phyloP scores from a whole-genome alignment of 2,329 filamentous ascomycete species.

The Penicillium palitans region DNA sequence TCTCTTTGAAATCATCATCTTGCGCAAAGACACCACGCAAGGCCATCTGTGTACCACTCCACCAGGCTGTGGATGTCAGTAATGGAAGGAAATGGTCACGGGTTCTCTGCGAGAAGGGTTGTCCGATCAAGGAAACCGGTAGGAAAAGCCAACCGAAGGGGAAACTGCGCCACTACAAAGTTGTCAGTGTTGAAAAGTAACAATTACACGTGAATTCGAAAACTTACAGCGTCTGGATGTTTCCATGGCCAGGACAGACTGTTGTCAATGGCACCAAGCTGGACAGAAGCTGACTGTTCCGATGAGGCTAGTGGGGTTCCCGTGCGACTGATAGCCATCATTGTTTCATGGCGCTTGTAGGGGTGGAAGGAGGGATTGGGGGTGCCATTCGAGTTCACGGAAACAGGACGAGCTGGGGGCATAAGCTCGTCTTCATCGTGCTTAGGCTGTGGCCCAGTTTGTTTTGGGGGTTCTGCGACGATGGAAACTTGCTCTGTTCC shows the following conservation, averaged over 20 bases:
- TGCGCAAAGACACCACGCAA: constrained; percentile 85
- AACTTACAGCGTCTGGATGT: constrained; percentile 79
- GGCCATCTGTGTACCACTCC: constrained; percentile 88
- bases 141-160: constrained; percentile 98
- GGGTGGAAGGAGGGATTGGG: constrained; percentile 53
- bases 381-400: constrained; percentile 46
- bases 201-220: not conserved
- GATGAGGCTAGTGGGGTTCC: constrained; percentile 51
- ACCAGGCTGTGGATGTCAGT: constrained; percentile 93
- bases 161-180: constrained; percentile 70
- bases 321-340: constrained; percentile 69
- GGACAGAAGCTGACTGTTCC: constrained; percentile 61
- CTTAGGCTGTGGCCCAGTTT: constrained; percentile 50
- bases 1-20: constrained; percentile 94
- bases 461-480: constrained; percentile 76
- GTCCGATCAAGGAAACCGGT: constrained; percentile 91
- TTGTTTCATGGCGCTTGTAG: constrained; percentile 77
- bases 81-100: constrained; percentile 94
- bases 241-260: constrained; percentile 99
- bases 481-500: constrained; percentile 80
- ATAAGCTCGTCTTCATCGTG: constrained; percentile 49
- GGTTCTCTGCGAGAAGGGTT: constrained; percentile 92
- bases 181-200: constrained; percentile 35
- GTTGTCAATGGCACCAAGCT: constrained; percentile 93
- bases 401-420: constrained; percentile 64